phyloP scores from a whole-genome alignment of 1,139 yeast species.

The Saccharomyces uvarum region DNA sequence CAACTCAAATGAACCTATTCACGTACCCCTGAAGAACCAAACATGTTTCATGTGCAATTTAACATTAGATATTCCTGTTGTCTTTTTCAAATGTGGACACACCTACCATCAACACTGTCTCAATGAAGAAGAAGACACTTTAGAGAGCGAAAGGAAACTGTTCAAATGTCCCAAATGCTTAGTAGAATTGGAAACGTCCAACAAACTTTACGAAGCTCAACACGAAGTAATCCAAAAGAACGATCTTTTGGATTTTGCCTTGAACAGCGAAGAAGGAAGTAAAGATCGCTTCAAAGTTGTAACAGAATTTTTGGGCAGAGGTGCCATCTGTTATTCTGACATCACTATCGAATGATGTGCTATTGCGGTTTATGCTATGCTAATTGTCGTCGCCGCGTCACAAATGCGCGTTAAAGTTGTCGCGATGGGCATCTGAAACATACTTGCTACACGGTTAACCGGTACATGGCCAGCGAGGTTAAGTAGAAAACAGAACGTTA shows the following conservation, averaged over 20 bases:
- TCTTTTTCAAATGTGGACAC: constrained; percentile 82
- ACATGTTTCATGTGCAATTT: constrained; percentile 66
- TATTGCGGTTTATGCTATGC: neutral
- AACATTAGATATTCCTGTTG: constrained; percentile 67
- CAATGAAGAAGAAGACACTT: constrained; percentile 35
- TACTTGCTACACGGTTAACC: neutral
- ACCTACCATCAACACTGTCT: constrained; percentile 82
- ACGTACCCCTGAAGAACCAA: constrained; percentile 59
- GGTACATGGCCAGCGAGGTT: neutral
- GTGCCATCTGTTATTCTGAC: constrained; percentile 54
- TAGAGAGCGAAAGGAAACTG: constrained; percentile 9
- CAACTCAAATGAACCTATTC: constrained; percentile 35
- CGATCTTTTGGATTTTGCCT: constrained; percentile 53
- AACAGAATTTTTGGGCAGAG: constrained; percentile 78
- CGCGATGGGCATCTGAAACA: neutral
- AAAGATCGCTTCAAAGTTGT: constrained; percentile 63
- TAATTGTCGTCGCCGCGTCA: neutral
- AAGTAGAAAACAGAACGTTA: neutral
- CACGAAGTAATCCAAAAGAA: constrained; percentile 52
- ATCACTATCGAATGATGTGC: neutral
- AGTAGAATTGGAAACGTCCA: constrained; percentile 58
- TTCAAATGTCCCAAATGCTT: constrained; percentile 66
- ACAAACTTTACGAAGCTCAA: constrained; percentile 53
- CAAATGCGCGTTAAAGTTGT: neutral
- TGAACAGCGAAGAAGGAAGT: constrained; percentile 44